phyloP scores from a whole-genome alignment of 2,329 filamentous ascomycete species.

The Arthrobotrys pseudoclavata region DNA sequence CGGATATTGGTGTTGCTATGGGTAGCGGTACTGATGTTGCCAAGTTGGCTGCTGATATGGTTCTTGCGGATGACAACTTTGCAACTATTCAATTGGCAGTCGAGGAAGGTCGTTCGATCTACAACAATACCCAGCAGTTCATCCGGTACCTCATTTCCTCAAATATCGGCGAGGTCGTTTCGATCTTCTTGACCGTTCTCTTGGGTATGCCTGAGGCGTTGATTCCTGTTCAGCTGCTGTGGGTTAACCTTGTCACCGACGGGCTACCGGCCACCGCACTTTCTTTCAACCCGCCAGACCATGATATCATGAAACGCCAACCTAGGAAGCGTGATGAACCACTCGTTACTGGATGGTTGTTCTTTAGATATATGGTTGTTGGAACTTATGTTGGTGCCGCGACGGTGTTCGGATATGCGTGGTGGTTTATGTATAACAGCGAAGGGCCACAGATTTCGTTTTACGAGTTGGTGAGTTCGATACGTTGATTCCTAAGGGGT shows the following conservation, averaged over 20 bases:
- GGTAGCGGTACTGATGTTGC: constrained; percentile 97
- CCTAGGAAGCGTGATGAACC: constrained; percentile 93
- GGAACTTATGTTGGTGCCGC: constrained; percentile 94
- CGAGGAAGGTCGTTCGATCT: constrained; percentile 97
- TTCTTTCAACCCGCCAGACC: constrained; percentile 98
- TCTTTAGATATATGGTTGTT: constrained; percentile 97
- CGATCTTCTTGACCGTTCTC: constrained; percentile 96
- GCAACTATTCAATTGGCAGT: constrained; percentile 96
- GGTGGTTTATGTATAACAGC: constrained; percentile 99
- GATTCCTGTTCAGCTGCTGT: constrained; percentile 95
- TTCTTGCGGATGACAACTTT: constrained; percentile 98
- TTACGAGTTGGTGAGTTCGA: constrained; percentile 74
- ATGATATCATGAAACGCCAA: constrained; percentile 95
- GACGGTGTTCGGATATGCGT: constrained; percentile 97
- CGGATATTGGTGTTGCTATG: constrained; percentile 99
- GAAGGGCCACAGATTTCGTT: constrained; percentile 92
- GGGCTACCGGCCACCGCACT: constrained; percentile 95
- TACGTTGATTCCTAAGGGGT: background rate
- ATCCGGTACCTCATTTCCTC: constrained; percentile 99
- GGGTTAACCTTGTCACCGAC: constrained; percentile 98
- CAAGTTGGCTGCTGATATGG: constrained; percentile 97
- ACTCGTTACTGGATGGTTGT: constrained; percentile 94
- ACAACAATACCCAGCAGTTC: constrained; percentile 99
- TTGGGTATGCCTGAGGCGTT: constrained; percentile 97
- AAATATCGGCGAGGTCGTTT: constrained; percentile 98